Evolutionary conservation across 192 early-diverging fungal species (phyloP), one percentile per base, ranked within the genome.

Genomic region (Martensiomyces pterosporus): DNA sequence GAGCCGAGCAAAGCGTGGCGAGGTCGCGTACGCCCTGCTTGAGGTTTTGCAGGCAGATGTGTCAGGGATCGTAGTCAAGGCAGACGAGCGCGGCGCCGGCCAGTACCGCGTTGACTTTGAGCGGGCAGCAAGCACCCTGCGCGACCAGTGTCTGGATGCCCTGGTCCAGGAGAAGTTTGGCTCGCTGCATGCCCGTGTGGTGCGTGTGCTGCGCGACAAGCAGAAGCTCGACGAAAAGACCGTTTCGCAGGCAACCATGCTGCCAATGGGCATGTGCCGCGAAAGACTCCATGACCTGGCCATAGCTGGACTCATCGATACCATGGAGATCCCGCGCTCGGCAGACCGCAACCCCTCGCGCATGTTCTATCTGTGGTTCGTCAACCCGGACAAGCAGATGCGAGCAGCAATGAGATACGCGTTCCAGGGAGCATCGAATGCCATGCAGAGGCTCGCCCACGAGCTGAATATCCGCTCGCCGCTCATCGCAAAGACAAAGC

Each of bases 181-280:
- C 34, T 51, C 72, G 6, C 57, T 77, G 3, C 77, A 80, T 27
- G 66, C 78, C 18, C 79, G 87, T 35, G 76, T 87, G 26, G 53
- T 84, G 38, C 71, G 84, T 33, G 77, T 87, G 45, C 51, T 90
- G 67, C 64, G 76, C 51, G 82, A 82, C 35, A 85, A 83, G 60
- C 81, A 82, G 14, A 86, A 86, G 62, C 68, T 90, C 43, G 87
- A 90, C 60, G 87, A 90, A 47, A 83, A 84, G 46, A 48, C 73
- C 32, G 57, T 90, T 24, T 67, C 80, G 17, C 80, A 81, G 43
- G 46, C 80, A 13, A 76, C 85, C 24, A 82, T 90, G 80, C 60
- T 90, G 64, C 81, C 82, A 9, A 56, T 78, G 8, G 80, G 76
- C 44, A 61, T 78, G 44, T 79, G 80, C 22, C 75, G 87, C 35